Percentiles rank a stretch among this genome's conserved stretches.
These are phyloP conservation scores for Amauroascus niger DNA, from an alignment of 2,329 filamentous ascomycete species.

Conservation along the genomic window DNA sequence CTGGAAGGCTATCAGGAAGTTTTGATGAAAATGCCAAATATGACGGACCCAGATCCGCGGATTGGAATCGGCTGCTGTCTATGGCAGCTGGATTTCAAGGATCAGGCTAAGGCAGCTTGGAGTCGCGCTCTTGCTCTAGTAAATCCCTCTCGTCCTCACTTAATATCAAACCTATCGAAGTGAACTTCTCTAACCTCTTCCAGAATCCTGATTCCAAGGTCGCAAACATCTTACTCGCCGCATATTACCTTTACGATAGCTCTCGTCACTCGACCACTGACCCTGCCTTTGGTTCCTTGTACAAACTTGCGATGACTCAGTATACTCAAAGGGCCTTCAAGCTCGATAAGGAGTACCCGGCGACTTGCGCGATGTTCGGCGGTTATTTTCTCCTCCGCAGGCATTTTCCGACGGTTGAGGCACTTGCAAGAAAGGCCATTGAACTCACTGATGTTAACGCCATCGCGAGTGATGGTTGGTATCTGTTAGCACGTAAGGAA, in stretches of 20 bases:
- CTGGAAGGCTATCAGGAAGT: slow-evolving; percentile 79
- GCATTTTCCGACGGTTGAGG: slow-evolving; percentile 69
- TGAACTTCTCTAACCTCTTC: slow-evolving; percentile 14
- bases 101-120: slow-evolving; percentile 85
- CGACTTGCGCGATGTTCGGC: slow-evolving; percentile 84
- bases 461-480: slow-evolving; percentile 96
- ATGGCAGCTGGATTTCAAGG: slow-evolving; percentile 92
- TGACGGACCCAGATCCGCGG: slow-evolving; percentile 86
- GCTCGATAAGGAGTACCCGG: slow-evolving; percentile 77
- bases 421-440: slow-evolving; percentile 82
- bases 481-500: slow-evolving; percentile 80
- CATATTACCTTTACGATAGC: slow-evolving; percentile 82
- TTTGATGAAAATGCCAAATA: slow-evolving; percentile 70
- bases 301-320: slow-evolving; percentile 88
- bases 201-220: slow-evolving; percentile 71
- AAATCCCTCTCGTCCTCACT: slow-evolving; percentile 30
- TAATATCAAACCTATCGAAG: neutral
- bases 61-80: slow-evolving; percentile 95
- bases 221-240: slow-evolving; percentile 77
- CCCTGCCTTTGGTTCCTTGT: slow-evolving; percentile 71
- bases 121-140: slow-evolving; percentile 70
- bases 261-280: slow-evolving; percentile 73
- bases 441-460: slow-evolving; percentile 93
- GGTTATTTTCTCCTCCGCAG: slow-evolving; percentile 81
- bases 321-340: slow-evolving; percentile 93